A percentile compares a stretch with the other conserved stretches of the same genome.
These are phyloP conservation scores for Nakazawaea sp. DNA, from an alignment of 805 yeast genomes.

Conservation along the genomic window DNA sequence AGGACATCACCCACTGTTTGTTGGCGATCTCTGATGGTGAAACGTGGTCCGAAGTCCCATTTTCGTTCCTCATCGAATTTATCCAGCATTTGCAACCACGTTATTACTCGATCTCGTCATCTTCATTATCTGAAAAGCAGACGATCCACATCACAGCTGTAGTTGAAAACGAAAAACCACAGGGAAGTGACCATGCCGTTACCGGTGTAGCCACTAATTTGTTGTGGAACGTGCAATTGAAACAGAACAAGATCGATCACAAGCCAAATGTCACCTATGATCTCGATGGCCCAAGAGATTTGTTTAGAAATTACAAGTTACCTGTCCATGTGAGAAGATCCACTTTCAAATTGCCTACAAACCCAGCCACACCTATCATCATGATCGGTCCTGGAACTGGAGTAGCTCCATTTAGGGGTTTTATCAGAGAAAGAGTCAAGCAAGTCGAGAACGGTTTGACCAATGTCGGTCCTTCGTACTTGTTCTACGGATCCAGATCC, in stretches of 20 bases:
- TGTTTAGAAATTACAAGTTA: constrained; percentile 46
- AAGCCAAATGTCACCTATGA: constrained; percentile 54
- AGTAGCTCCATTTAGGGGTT: constrained; percentile 97
- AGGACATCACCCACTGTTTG: constrained; percentile 73
- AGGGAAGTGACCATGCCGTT: constrained; percentile 30
- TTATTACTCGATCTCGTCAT: constrained; percentile 92
- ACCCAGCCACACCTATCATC: constrained; percentile 76
- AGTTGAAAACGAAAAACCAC: constrained; percentile 57
- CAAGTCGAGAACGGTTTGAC: constrained; percentile 38
- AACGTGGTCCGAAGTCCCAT: constrained; percentile 76
- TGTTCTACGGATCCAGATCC: constrained; percentile 86
- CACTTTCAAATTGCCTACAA: constrained; percentile 86
- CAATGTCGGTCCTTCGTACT: constrained; percentile 62
- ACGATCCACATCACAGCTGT: constrained; percentile 84
- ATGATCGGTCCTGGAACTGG: constrained; percentile 99
- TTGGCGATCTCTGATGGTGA: constrained; percentile 50
- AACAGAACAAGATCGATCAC: constrained; percentile 39
- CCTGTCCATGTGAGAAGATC: constrained; percentile 95
- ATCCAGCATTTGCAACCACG: constrained; percentile 85
- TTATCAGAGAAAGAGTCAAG: constrained; percentile 77
- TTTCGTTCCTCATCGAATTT: constrained; percentile 77
- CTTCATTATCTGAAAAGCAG: constrained; percentile 70
- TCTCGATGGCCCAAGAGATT: constrained; percentile 76
- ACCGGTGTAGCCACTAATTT: constrained; percentile 91
- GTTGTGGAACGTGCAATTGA: constrained; percentile 61